Evolutionary conservation across 73 alveolate genomes (phyloP), one percentile per base, ranked within the genome.

Genomic region (Paramecium bursaria): DNA sequence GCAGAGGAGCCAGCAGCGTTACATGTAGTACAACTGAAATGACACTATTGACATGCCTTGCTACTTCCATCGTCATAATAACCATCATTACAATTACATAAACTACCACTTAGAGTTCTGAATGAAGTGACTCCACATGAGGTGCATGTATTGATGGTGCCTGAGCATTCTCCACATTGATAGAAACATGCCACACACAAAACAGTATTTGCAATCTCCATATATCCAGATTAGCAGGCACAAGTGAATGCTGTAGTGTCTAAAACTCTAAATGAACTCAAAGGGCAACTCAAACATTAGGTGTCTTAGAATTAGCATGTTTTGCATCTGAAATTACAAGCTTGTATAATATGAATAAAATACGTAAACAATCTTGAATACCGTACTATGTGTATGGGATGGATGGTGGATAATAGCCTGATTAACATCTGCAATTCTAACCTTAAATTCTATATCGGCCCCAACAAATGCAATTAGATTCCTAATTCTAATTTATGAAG

Each of bases 341-440:
- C n/a, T n/a, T n/a, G n/a, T n/a, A n/a, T n/a, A n/a, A n/a, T n/a
- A n/a, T n/a, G n/a, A n/a, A n/a, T n/a, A n/a, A n/a, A n/a, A n/a
- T n/a, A n/a, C n/a, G 73, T 50, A 11, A 14, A 42, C 73, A 50
- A 50, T 50, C 73, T 6, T 25, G 39, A 25, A 50, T 25, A 9
- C 73, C 73, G 26, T 25, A 50, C 5, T 17, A 2, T 0, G 44
- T 50, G 5, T 50, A 31, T n/a, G n/a, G n/a, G n/a, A n/a, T n/a
- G 7, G 73, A 15, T 50, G 73, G 73, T 50, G 73, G 73, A 50
- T 50, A 50, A 50, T 50, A 50, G 7, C 73, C 73, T 25, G 22
- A 31, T 50, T 50, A 50, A 15, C 73, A 50, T 17, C 73, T 50
- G 26, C 73, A 50, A 50, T 50, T 50, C 22, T 50, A 25, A 10